Evolutionary conservation across 2,329 filamentous ascomycete genomes (phyloP).

Genomic region (Amphichorda felina): DNA sequence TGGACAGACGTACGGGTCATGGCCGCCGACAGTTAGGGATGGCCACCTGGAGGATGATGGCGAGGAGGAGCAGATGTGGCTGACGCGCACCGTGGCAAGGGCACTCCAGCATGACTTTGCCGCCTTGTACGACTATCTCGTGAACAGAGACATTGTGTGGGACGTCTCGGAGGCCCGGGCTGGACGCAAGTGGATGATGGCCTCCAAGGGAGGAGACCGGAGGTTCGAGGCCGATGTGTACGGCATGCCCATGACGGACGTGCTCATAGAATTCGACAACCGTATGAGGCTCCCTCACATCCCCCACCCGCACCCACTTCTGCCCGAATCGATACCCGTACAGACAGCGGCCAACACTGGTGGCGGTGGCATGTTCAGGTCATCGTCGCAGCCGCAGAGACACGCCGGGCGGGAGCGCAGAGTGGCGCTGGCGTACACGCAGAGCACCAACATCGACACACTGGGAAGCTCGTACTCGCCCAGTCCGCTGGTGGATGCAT

Average conservation of each 20-base stretch:
- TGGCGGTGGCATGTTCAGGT: conserved; percentile 14
- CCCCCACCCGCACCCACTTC: conserved; percentile 53
- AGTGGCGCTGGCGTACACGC: conserved; percentile 44
- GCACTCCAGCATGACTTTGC: conserved; percentile 55
- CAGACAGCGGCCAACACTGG: conserved; percentile 1
- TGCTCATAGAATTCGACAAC: conserved; percentile 55
- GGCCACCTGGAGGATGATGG: conserved; percentile 7
- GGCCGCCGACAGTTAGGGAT: conserved; percentile 36
- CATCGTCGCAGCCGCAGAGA: conserved; percentile 1
- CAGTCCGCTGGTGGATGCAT: conserved; percentile 40
- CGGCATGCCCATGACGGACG: conserved; percentile 53
- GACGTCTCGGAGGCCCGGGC: conserved; percentile 48
- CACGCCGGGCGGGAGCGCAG: conserved; percentile 28
- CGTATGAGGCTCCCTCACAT: conserved; percentile 52
- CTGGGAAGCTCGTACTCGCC: conserved; percentile 37
- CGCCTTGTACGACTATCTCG: conserved; percentile 58
- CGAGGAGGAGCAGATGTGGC: conserved; percentile 39
- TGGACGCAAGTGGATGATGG: conserved; percentile 54
- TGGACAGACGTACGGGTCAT: conserved; percentile 40
- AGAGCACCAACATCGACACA: conserved; percentile 47
- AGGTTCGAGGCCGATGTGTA: conserved; percentile 35
- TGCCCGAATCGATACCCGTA: conserved; percentile 39
- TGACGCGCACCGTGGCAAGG: conserved; percentile 44
- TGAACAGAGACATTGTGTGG: conserved; percentile 56
- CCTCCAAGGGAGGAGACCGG: conserved; percentile 29